Evolutionary conservation across 306 rosid genomes (phyloP), one percentile per base, ranked within the genome.

Genomic region (Dalbergia cochinchinensis): DNA sequence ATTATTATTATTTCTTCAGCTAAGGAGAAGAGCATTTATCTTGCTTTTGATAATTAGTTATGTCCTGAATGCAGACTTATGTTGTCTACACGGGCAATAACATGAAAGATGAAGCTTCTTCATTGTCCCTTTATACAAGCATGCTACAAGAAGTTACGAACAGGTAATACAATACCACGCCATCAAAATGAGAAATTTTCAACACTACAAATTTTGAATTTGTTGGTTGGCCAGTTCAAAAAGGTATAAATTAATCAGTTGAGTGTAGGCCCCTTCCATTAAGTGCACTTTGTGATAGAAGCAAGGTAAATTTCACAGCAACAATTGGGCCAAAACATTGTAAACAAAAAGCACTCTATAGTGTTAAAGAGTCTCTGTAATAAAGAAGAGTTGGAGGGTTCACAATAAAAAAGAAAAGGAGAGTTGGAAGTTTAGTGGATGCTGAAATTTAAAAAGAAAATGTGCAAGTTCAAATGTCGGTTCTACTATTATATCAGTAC

Each of bases 21-120:
- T 37, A 37, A 37, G 7, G 41, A 37, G 7, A 37, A 37, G 41
- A 37, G 7, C 41, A 37, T 42, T 42, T 42, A 6, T 42, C 54
- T 1, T 53, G 14, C 12, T 78, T 55, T 12, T 72, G 41, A 11
- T 66, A 19, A 70, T 11, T 4, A 42, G 11, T 6, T 42, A 7
- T 42, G 19, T 34, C 77, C 26, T 18, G n/a, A 14, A 26, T 70
- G 78, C 86, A 87, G 88, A 72, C 68, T 2, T 87, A 87, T 35
- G 82, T 87, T 67, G 79, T 87, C 37, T 87, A 85, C 14, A 76
- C 82, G 73, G 86, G 90, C n/a, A 53, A 66, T 31, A 67, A 42
- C 65, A 44, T 48, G n/a, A 67, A 20, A 10, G 83, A 71, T 66
- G 76, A 64, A 19, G 74, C 63, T 69, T 79, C 78, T 9, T 48